Evolutionary conservation across 2,329 filamentous ascomycete species (phyloP).

Genomic region (Leptographium galeiforme): DNA sequence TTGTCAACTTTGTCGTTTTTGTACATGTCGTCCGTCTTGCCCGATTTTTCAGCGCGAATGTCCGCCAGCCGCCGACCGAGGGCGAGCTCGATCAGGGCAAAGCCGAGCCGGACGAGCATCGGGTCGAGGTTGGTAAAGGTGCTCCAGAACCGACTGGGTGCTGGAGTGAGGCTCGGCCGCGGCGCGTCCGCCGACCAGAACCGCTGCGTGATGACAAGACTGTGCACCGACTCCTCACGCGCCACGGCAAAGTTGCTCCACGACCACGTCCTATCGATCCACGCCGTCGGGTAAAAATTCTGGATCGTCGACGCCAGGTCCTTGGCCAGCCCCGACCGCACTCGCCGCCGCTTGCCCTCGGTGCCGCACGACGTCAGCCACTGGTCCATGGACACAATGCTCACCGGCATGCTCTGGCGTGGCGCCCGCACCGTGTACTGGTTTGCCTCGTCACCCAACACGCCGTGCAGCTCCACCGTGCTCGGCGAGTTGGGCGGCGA

Average conservation of each 20-base stretch:
- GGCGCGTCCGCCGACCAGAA: slow-evolving; percentile 8
- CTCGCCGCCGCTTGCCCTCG: slow-evolving; percentile 7
- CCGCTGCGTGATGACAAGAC: slow-evolving; percentile 9
- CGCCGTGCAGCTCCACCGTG: slow-evolving; percentile 5
- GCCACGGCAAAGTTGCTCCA: slow-evolving; percentile 10
- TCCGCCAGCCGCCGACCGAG: slow-evolving; percentile 7
- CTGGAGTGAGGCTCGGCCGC: slow-evolving; percentile 1
- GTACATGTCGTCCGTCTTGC: neutral
- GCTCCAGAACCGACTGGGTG: slow-evolving; percentile 7
- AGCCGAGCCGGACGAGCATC: slow-evolving; percentile 11
- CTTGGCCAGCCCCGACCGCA: slow-evolving; percentile 9
- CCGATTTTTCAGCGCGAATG: slow-evolving; percentile 2
- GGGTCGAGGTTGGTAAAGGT: slow-evolving; percentile 9
- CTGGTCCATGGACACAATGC: slow-evolving; percentile 10
- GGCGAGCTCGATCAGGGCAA: slow-evolving; percentile 10
- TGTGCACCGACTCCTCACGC: slow-evolving; percentile 4
- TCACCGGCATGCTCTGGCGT: slow-evolving; percentile 1
- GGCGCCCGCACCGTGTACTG: slow-evolving; percentile 7
- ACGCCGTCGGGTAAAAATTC: slow-evolving; percentile 10
- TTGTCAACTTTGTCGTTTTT: neutral
- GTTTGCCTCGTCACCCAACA: slow-evolving; percentile 6
- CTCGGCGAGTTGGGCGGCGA: slow-evolving; percentile 8
- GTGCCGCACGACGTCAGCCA: slow-evolving; percentile 6
- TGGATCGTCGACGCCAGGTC: slow-evolving; percentile 9
- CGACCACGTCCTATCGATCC: slow-evolving; percentile 12